A percentile compares a stretch with the other conserved stretches of the same genome.
phyloP scores from a whole-genome alignment of 2,329 filamentous ascomycete genomes.

The Calonectria montana region DNA sequence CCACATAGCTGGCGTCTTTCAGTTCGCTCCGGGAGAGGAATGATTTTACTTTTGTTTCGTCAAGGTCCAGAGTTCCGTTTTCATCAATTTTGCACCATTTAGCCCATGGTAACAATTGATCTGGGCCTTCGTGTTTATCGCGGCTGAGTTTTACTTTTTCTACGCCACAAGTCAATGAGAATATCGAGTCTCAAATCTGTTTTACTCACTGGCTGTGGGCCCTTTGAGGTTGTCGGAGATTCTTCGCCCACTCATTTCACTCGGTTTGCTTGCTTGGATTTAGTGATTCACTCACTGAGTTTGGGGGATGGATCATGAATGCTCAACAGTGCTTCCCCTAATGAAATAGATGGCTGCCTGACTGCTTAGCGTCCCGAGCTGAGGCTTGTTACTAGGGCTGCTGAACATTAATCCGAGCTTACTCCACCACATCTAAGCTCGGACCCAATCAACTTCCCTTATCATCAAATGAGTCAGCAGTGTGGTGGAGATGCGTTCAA shows the following conservation, averaged over 20 bases:
- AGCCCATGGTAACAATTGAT: neutral
- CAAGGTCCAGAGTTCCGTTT: neutral
- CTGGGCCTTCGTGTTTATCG: neutral
- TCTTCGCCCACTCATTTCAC: neutral
- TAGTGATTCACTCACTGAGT: too few species aligned
- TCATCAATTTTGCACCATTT: constrained; percentile 5
- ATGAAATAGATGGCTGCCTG: neutral
- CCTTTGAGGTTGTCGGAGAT: neutral
- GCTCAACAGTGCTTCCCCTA: neutral
- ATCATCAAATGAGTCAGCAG: neutral
- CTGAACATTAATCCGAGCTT: neutral
- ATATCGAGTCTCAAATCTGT: too few species aligned
- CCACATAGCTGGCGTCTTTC: neutral
- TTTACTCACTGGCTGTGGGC: neutral
- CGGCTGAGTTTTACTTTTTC: constrained; percentile 3
- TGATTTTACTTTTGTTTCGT: constrained; percentile 1
- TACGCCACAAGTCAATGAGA: neutral
- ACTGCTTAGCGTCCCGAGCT: neutral
- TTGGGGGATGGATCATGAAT: neutral
- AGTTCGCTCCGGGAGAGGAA: neutral
- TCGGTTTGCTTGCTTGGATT: too few species aligned
- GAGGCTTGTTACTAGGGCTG: neutral
- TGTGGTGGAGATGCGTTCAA: neutral
- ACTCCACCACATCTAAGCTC: neutral
- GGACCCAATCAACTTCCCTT: neutral